These are phyloP conservation scores for Bolboschoenoplectus hybrid DNA, from an alignment of 202 grass and related monocot species.

Conservation along the genomic window DNA sequence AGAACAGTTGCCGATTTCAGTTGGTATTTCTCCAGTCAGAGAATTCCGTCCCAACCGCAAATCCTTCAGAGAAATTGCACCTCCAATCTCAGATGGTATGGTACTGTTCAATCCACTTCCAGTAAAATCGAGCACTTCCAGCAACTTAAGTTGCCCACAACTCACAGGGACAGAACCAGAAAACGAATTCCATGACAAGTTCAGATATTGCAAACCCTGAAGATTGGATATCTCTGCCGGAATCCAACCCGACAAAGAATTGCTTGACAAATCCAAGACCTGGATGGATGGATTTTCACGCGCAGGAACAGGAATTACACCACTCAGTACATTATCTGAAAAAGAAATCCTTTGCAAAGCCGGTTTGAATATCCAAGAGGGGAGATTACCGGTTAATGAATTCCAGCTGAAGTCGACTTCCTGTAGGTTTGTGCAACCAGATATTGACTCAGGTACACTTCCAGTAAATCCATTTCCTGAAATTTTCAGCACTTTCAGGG, in stretches of 20 bases:
- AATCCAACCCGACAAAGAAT: constrained; percentile 80
- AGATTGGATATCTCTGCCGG: constrained; percentile 60
- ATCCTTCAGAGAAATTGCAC: constrained; percentile 57
- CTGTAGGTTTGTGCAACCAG: constrained; percentile 63
- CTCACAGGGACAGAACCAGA: constrained; percentile 58
- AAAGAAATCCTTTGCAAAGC: constrained; percentile 69
- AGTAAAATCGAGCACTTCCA: constrained; percentile 83
- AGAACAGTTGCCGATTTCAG: constrained; percentile 69
- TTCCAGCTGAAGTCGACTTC: constrained; percentile 87
- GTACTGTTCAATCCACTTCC: constrained; percentile 68
- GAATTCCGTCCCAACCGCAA: constrained; percentile 70
- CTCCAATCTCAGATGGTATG: constrained; percentile 59
- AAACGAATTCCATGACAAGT: constrained; percentile 80
- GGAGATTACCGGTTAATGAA: constrained; percentile 68
- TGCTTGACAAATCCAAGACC: constrained; percentile 78
- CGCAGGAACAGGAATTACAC: constrained; percentile 53
- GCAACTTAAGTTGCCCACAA: constrained; percentile 60
- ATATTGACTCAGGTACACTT: constrained; percentile 62
- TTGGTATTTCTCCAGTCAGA: constrained; percentile 68
- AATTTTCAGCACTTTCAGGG: constrained; percentile 66
- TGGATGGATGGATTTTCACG: constrained; percentile 55
- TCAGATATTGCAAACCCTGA: constrained; percentile 60
- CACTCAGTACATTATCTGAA: constrained; percentile 76
- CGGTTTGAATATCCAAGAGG: constrained; percentile 68
- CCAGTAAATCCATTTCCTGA: constrained; percentile 84